Evolutionary conservation across 495 filamentous ascomycete species (phyloP).

Genomic region (Penicillium egyptiacum): DNA sequence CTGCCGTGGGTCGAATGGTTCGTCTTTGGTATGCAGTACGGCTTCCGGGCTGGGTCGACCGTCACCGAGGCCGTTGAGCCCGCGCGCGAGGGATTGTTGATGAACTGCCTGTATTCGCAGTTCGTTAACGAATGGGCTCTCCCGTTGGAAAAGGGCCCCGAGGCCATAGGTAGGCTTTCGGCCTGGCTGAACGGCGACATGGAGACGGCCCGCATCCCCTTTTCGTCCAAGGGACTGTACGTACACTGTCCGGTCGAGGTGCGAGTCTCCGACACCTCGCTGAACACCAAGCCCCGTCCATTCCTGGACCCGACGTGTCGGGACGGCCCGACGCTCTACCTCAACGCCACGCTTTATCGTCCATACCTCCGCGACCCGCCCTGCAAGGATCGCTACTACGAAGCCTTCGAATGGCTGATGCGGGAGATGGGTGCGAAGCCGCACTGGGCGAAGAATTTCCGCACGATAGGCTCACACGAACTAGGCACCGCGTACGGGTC

Average conservation of each 20-base stretch:
- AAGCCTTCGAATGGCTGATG: constrained; percentile 97
- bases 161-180: constrained; percentile 77
- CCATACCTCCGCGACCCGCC: constrained; percentile 83
- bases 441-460: constrained; percentile 98
- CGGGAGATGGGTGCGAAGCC: constrained; percentile 82
- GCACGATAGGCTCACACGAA: constrained; percentile 49
- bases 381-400: constrained; percentile 75
- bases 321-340: constrained; percentile 79
- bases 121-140: constrained; percentile 98
- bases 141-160: constrained; percentile 83
- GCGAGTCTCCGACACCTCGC: constrained; percentile 73
- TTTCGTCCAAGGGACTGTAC: constrained; percentile 72
- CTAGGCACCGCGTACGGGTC: constrained; percentile 50
- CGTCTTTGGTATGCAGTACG: constrained; percentile 94
- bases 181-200: constrained; percentile 76
- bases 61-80: constrained; percentile 74
- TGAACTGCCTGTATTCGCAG: constrained; percentile 96
- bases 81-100: constrained; percentile 73
- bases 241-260: constrained; percentile 95
- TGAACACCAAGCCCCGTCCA: constrained; percentile 57
- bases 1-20: constrained; percentile 90
- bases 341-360: constrained; percentile 94
- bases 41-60: constrained; percentile 65
- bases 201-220: constrained; percentile 66
- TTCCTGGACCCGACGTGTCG: constrained; percentile 72